phyloP scores from a whole-genome alignment of 2,329 filamentous ascomycete species.

The Pyrenophora seminiperda region DNA sequence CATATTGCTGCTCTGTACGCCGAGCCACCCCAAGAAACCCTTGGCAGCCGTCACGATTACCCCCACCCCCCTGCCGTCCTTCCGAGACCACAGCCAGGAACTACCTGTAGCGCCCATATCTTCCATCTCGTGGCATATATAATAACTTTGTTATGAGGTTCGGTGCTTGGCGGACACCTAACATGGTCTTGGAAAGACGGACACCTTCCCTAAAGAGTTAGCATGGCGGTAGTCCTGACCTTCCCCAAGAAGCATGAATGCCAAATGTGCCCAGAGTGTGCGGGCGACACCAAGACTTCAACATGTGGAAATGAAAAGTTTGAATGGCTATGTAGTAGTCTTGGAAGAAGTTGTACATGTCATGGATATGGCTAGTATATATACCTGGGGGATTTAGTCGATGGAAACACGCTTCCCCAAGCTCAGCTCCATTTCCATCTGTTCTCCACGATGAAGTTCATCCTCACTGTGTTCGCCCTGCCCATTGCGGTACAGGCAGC shows the following conservation, averaged over 20 bases:
- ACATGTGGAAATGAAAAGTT: constrained; percentile 1
- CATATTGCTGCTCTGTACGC: constrained; percentile 4
- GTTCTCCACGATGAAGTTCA: constrained; percentile 34
- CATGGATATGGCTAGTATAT: constrained; percentile 18
- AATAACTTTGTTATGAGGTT: no score
- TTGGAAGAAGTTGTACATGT: not conserved
- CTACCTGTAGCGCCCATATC: not conserved
- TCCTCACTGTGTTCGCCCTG: constrained; percentile 27
- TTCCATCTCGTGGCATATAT: not conserved
- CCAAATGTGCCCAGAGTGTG: constrained; percentile 17
- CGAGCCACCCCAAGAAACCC: constrained; percentile 1
- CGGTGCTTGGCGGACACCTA: constrained; percentile 5
- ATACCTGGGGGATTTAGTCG: constrained; percentile 12
- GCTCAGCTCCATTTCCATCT: constrained; percentile 27
- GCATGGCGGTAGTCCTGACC: constrained; percentile 5
- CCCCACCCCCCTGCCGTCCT: no score
- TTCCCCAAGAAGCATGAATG: constrained; percentile 20
- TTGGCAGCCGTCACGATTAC: no score
- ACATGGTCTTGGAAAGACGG: not conserved
- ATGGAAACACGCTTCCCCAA: constrained; percentile 28
- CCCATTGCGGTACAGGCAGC: constrained; percentile 31
- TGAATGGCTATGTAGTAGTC: constrained; percentile 5
- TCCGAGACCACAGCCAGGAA: not conserved
- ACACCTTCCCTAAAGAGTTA: constrained; percentile 18
- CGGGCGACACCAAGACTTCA: constrained; percentile 15